Base-by-base conservation (phyloP, 2,329 filamentous ascomycete genomes). In the Graphium sp. region DNA sequence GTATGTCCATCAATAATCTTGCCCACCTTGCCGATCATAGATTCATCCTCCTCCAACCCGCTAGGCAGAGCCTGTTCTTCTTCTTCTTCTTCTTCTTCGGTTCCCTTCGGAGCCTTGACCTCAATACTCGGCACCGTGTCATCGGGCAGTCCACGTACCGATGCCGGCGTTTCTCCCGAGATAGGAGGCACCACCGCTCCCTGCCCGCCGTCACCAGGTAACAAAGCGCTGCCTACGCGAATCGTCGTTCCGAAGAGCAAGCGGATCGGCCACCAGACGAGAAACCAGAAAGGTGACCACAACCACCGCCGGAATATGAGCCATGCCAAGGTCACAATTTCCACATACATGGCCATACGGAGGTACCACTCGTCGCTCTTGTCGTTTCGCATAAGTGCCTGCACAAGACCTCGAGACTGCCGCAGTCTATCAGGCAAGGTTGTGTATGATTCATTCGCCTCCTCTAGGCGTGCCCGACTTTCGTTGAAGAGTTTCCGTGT, bases 321-420 rank as follows among this genome's bases (percentile, higher is more conserved):
- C 89, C 89, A 98, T 18, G 59, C 62, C 23, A 85, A 72, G 2
- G 84, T 94, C 5, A 56, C 67, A 14, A 78, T 44, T 11, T 95
- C 65, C 40, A 94, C 63, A 47, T 85, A 91, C 39, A 95, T 74
- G 3, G 85, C 73, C 21, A 81, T 91, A 52, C 89, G 79, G 19
- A 98, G 66, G 48, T 98, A 98, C 89, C 89, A 98, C 3, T 85
- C 94, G 47, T 98, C 89, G 38, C 78, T 89, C 62, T 98, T 98
- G 47, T 91, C n/a, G n/a, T n/a, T n/a, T n/a, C n/a, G n/a, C n/a
- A 95, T 56, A 25, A 98, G 59, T 12, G 81, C 82, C 6, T 72
- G 71, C 6, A 94, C 67, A 12, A 98, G 59, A 31, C 74, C 74
- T 37, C 70, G 67, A 25, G 80, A 85, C 32, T 69, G 78, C 3